Conservation (phyloP, 306 rosid species). For the Canavalia ensiformis region DNA sequence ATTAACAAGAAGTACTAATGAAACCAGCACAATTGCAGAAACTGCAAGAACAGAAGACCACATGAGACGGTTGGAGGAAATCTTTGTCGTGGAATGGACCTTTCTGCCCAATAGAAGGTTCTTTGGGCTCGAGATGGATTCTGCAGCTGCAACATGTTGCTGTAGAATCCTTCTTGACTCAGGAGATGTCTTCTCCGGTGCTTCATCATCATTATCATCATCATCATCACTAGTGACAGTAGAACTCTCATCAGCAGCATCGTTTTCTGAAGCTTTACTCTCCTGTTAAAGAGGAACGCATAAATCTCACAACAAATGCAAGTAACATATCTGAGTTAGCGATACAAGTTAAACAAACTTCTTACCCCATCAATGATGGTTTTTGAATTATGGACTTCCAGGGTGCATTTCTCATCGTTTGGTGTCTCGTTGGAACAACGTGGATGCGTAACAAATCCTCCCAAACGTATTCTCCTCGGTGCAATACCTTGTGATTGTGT, state of each 20-base stretch:
- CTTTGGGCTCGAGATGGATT: constrained; percentile 24
- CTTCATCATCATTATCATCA: constrained; percentile 46
- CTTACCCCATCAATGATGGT: constrained; percentile 58
- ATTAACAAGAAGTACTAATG: constrained; percentile 58
- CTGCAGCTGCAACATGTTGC: constrained; percentile 35
- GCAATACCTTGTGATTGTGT: constrained; percentile 55
- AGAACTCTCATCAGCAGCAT: constrained; percentile 30
- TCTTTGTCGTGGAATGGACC: constrained; percentile 38
- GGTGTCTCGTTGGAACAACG: constrained; percentile 26
- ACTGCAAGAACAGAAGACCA: constrained; percentile 58
- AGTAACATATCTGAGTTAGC: constrained; percentile 21
- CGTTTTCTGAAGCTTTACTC: constrained; percentile 51
- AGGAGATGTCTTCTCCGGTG: background rate
- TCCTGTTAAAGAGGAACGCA: constrained; percentile 58
- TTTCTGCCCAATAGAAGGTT: constrained; percentile 45
- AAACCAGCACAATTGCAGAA: constrained; percentile 48
- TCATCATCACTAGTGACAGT: background rate
- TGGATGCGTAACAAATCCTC: constrained; percentile 41
- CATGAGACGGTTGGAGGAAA: constrained; percentile 42
- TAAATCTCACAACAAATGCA: constrained; percentile 45
- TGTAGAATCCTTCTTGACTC: constrained; percentile 20
- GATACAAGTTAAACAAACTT: constrained; percentile 16
- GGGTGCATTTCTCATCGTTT: constrained; percentile 11
- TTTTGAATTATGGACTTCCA: constrained; percentile 57
- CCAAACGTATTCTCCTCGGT: constrained; percentile 67